Conservation (phyloP, 73 alveolate genomes). For the Paramecium tetraurelia region DNA sequence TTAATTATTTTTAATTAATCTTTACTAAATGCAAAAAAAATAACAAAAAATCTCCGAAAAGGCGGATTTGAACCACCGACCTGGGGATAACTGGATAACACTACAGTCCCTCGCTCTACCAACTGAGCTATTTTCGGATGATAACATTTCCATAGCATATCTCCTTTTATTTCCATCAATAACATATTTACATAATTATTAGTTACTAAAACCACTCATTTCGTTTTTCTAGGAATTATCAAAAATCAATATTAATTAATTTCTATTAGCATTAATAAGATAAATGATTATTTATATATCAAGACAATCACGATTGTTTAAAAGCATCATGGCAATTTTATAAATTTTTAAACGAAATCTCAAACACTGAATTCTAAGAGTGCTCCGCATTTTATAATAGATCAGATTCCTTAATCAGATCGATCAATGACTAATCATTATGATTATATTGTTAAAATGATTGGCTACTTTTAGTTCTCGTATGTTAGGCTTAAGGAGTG, state of each 20-base stretch:
- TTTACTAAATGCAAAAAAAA: not conserved
- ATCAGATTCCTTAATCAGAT: not conserved
- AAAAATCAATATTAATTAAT: not conserved
- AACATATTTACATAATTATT: too few relatives aligned
- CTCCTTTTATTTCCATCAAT: not conserved
- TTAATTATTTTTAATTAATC: not conserved
- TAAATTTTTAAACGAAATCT: constrained; percentile 29
- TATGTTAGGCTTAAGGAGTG: not conserved
- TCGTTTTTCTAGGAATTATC: not conserved
- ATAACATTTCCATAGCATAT: not conserved
- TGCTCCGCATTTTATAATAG: not conserved
- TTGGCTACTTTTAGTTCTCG: not conserved
- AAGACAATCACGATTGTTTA: not conserved
- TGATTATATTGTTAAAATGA: not conserved
- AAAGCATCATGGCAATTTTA: not conserved
- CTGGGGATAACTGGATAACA: constrained; percentile 59
- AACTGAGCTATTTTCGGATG: constrained; percentile 55
- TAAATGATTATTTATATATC: not conserved
- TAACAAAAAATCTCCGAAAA: constrained; percentile 25
- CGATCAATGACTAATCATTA: not conserved
- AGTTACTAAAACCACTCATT: not conserved
- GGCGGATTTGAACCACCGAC: constrained; percentile 63
- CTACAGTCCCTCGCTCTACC: constrained; percentile 64
- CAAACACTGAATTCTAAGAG: not conserved
- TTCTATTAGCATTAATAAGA: not conserved